A percentile compares a stretch with the other conserved stretches of the same genome.
Conservation (phyloP, 257 asterid species). For the Solanum piurae region DNA sequence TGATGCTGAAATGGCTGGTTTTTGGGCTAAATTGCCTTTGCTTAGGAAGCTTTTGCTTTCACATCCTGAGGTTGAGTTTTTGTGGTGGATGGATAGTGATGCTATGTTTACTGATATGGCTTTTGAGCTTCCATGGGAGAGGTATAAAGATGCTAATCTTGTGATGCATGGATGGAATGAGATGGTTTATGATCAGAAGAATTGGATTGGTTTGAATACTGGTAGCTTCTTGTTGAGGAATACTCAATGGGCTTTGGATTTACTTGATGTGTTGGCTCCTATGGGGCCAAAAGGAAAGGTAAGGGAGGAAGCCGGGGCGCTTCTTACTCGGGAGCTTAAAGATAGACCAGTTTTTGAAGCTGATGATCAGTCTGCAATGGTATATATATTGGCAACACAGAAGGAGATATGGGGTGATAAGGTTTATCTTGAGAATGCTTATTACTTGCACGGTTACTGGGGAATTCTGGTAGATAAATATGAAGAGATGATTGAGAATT, state of each 20-base stretch:
- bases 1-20: slow-evolving; percentile 90
- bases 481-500: slow-evolving; percentile 91
- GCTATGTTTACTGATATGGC: slow-evolving; percentile 94
- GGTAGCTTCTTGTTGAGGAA: slow-evolving; percentile 90
- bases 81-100: slow-evolving; percentile 99
- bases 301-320: slow-evolving; percentile 73
- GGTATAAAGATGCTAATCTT: slow-evolving; percentile 56
- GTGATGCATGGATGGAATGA: slow-evolving; percentile 93
- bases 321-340: slow-evolving; percentile 58
- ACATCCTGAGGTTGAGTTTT: slow-evolving; percentile 83
- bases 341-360: slow-evolving; percentile 85
- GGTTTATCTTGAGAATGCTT: slow-evolving; percentile 68
- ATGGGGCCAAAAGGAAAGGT: slow-evolving; percentile 90
- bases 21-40: slow-evolving; percentile 86
- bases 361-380: slow-evolving; percentile 97
- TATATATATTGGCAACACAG: slow-evolving; percentile 68
- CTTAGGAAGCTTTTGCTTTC: slow-evolving; percentile 71
- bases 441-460: slow-evolving; percentile 87
- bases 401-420: slow-evolving; percentile 70
- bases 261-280: slow-evolving; percentile 84
- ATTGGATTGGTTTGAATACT: slow-evolving; percentile 90
- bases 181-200: slow-evolving; percentile 58
- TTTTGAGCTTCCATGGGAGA: slow-evolving; percentile 88
- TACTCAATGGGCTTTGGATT: slow-evolving; percentile 82
- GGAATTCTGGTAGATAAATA: slow-evolving; percentile 78